These are phyloP conservation scores for Hortiboletus rubellus DNA, from an alignment of 1,284 basidiomycete genomes.

Conservation along the genomic window DNA sequence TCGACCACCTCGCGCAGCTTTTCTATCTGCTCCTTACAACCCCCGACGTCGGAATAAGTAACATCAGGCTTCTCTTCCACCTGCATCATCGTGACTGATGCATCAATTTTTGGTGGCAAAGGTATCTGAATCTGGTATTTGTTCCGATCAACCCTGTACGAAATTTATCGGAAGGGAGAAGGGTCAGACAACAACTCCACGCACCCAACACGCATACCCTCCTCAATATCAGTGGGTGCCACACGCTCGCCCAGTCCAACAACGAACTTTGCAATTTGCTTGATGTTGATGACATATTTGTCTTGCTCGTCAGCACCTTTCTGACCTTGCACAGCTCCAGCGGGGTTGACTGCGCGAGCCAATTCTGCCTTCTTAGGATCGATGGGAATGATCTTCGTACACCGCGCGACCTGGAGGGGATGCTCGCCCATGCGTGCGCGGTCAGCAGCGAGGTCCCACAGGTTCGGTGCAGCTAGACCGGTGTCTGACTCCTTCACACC, in stretches of 20 bases:
- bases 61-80: constrained; percentile 99
- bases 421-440: constrained; percentile 91
- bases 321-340: constrained; percentile 77
- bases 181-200: constrained; percentile 13
- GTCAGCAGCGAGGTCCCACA: constrained; percentile 93
- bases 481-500: constrained; percentile 99
- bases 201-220: constrained; percentile 99
- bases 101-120: constrained; percentile 99
- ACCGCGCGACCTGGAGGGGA: constrained; percentile 94
- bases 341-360: constrained; percentile 69
- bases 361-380: constrained; percentile 71
- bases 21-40: constrained; percentile 99
- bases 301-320: constrained; percentile 95
- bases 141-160: constrained; percentile 77
- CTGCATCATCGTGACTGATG: constrained; percentile 99
- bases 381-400: constrained; percentile 96
- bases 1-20: constrained; percentile 99
- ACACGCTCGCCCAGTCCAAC: constrained; percentile 96
- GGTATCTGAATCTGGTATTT: constrained; percentile 99
- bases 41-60: constrained; percentile 97
- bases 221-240: constrained; percentile 97
- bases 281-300: constrained; percentile 99
- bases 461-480: constrained; percentile 92
- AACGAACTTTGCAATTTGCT: constrained; percentile 99
- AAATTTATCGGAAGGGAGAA: background rate